These are phyloP conservation scores for Hebeloma cylindrosporum DNA, from an alignment of 768 basidiomycete genomes.

Conservation along the genomic window DNA sequence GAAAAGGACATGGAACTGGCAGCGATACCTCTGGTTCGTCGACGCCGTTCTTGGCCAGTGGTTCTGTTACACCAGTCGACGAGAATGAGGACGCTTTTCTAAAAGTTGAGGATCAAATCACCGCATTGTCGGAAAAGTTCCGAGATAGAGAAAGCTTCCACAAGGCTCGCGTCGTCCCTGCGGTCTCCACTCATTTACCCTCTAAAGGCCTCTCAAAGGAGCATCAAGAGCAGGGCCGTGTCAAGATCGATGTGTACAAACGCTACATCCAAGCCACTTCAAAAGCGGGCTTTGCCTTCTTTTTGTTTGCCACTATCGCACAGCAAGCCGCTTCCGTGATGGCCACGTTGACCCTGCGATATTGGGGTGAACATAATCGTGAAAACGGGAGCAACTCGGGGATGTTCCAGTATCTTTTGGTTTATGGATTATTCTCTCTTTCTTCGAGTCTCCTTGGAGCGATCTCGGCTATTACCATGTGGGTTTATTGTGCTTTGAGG, in stretches of 20 bases:
- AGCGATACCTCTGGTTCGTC: conserved; percentile 46
- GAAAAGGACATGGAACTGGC: conserved; percentile 47
- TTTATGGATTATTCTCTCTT: conserved; percentile 70
- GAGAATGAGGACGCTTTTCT: conserved; percentile 21
- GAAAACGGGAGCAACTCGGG: conserved; percentile 55
- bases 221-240: conserved; percentile 77
- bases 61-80: conserved; percentile 32
- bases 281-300: conserved; percentile 63
- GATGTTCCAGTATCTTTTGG: conserved; percentile 56
- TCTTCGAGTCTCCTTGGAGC: conserved; percentile 54
- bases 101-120: conserved; percentile 25
- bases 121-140: conserved; percentile 54
- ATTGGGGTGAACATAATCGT: conserved; percentile 81
- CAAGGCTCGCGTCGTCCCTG: conserved; percentile 50
- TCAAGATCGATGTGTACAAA: conserved; percentile 74
- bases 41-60: conserved; percentile 48
- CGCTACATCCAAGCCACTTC: conserved; percentile 83
- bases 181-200: conserved; percentile 37
- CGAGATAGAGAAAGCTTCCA: conserved; percentile 56
- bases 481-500: conserved; percentile 74
- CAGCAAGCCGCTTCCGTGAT: conserved; percentile 63
- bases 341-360: conserved; percentile 66
- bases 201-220: conserved; percentile 60
- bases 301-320: conserved; percentile 51
- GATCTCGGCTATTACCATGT: conserved; percentile 62